Base-by-base conservation (phyloP, 805 yeast genomes). In the Saccharomycopsis schoenii region DNA sequence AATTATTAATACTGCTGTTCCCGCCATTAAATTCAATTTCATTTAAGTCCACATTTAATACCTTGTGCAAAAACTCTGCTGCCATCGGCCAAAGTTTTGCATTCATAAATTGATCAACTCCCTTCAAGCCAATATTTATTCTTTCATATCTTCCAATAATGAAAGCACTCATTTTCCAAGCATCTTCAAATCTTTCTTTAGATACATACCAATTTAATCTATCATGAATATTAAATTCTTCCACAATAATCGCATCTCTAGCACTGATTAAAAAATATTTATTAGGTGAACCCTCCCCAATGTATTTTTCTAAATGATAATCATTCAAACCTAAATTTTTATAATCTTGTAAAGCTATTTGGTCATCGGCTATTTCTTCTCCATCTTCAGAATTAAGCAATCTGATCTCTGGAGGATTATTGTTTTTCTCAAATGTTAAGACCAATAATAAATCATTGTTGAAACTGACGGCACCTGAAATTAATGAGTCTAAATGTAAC, bases 401-500 rank as follows among this genome's bases (percentile, higher is more conserved):
- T 62, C 85, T 82, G 25, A 93, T 73, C 65, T 92, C 97, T 0
- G 98, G 97, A 12, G 85, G 79, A 36, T 66, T 60, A 42, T 60
- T 43, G 15, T 50, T 40, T 25, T 65, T 57, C 40, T 79, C 77
- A 58, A 73, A 67, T 9, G 86, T 79, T 56, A 86, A 72, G 3
- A 87, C 71, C 71, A 91, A 75, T 68, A 89, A 74, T 57, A 82
- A 80, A 64, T 87, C 92, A 61, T 86, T 90, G 63, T 82, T 83
- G 68, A 85, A 86, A n/a, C 85, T 80, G 0, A 89, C 81, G 15
- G 90, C 77, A 0, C 97, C 97, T 2, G 93, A 84, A 21, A 93
- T 79, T 55, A 88, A 71, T 42, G 79, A 76, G 59, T 77, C 84
- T 1, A 75, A 59, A 12, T 69, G 62, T 60, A 74, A 66, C 19